Percentiles rank a stretch among this genome's conserved stretches.
Conservation (phyloP, 139 green algal genomes). For the Ettlia oleoabundans region DNA sequence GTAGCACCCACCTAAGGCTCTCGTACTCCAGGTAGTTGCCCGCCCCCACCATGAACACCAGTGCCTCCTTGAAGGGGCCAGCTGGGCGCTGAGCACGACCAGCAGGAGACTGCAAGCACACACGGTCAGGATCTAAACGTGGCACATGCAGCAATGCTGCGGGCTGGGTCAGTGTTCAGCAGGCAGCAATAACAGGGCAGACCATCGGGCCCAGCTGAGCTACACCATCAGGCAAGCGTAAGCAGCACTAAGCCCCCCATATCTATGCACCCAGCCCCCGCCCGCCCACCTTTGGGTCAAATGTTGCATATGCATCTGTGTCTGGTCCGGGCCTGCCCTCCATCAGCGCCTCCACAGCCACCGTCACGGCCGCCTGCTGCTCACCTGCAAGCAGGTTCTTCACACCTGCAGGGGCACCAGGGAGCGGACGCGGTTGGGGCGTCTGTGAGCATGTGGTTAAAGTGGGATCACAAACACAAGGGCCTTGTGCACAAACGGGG, state of each 20-base stretch:
- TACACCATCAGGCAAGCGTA: not conserved
- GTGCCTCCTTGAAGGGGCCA: constrained; percentile 79
- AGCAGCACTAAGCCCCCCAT: not conserved
- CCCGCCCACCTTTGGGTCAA: constrained; percentile 86
- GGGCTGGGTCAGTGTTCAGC: not conserved
- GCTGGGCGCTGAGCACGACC: constrained; percentile 46
- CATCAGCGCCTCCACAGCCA: constrained; percentile 90
- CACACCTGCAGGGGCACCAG: constrained; percentile 59
- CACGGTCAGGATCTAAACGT: not conserved
- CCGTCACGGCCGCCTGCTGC: constrained; percentile 78
- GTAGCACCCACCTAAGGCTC: constrained; percentile 70
- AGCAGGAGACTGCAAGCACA: constrained; percentile 37
- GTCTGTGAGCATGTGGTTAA: not conserved
- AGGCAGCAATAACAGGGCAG: no score
- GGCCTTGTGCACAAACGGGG: not conserved
- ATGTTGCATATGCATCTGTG: constrained; percentile 77
- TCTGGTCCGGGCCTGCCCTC: constrained; percentile 77
- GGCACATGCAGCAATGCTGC: not conserved
- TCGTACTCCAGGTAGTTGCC: constrained; percentile 96
- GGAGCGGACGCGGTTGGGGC: not conserved
- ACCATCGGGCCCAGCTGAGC: no score
- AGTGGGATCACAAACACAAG: no score
- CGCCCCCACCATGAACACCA: constrained; percentile 98
- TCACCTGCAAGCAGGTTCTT: constrained; percentile 90
- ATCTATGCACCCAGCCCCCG: not conserved